Percentiles rank a stretch among this genome's conserved stretches.
Evolutionary conservation across 805 yeast species (phyloP).

Genomic region (Ogataea thermomethanolica): DNA sequence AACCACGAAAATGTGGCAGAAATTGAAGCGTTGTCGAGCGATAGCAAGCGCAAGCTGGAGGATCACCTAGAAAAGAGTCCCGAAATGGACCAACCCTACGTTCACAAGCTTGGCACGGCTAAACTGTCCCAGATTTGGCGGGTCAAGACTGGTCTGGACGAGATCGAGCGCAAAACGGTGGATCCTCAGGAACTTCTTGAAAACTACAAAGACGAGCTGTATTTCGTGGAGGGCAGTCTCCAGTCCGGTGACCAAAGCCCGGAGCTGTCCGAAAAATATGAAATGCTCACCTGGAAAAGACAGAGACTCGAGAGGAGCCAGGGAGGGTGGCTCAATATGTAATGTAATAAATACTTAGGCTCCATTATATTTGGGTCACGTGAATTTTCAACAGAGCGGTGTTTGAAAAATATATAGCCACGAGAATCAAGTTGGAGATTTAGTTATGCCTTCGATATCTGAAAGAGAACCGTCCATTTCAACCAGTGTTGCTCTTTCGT

Average conservation of each 20-base stretch:
- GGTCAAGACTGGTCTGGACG: conserved; percentile 22
- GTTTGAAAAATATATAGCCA: conserved; percentile 6
- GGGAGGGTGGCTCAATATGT: conserved; percentile 12
- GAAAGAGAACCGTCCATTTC: conserved; percentile 25
- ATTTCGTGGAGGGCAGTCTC: conserved; percentile 23
- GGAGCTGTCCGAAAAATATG: conserved; percentile 16
- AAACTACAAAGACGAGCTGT: conserved; percentile 29
- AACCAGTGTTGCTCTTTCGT: conserved; percentile 30
- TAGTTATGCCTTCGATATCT: conserved; percentile 26
- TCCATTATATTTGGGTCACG: conserved; percentile 8
- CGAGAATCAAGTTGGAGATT: not conserved
- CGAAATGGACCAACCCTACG: conserved; percentile 20
- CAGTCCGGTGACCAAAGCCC: conserved; percentile 1
- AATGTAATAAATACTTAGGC: not conserved
- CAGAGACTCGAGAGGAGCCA: conserved; percentile 19
- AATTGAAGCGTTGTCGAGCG: conserved; percentile 12
- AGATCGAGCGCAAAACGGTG: conserved; percentile 12
- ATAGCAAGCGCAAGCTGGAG: conserved; percentile 25
- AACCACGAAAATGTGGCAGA: conserved; percentile 23
- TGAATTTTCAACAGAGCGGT: conserved; percentile 13
- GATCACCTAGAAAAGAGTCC: conserved; percentile 15
- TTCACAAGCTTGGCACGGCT: conserved; percentile 29
- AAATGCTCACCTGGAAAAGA: conserved; percentile 27
- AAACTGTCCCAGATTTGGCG: conserved; percentile 29
- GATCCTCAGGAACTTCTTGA: conserved; percentile 21